Percentiles rank a stretch among this genome's conserved stretches.
Conservation (phyloP, 2,329 filamentous ascomycete species). For the Bipolaris victoriae region DNA sequence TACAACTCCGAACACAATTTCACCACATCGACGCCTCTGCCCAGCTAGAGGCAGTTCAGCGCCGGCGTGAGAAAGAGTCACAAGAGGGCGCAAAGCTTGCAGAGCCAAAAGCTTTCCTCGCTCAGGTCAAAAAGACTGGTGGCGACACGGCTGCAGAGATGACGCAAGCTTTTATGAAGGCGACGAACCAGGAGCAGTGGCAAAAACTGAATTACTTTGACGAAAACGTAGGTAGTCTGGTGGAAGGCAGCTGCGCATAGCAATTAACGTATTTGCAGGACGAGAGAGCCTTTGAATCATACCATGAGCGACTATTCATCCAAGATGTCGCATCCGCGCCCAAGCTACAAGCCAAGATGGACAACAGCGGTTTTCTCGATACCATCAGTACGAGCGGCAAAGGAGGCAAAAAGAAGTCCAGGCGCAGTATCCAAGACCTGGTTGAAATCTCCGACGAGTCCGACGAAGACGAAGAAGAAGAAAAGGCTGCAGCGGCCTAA, state of each 20-base stretch:
- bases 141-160: constrained; percentile 71
- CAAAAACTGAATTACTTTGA: constrained; percentile 78
- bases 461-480: constrained; percentile 31
- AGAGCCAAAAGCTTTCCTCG: constrained; percentile 78
- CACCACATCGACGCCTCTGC: constrained; percentile 87
- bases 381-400: constrained; percentile 62
- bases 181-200: constrained; percentile 85
- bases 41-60: constrained; percentile 68
- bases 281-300: constrained; percentile 75
- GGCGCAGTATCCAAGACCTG: constrained; percentile 30
- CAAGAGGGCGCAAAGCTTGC: constrained; percentile 51
- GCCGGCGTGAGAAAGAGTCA: constrained; percentile 54
- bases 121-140: constrained; percentile 80
- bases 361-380: constrained; percentile 66
- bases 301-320: constrained; percentile 73
- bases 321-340: constrained; percentile 51
- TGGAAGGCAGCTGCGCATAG: background rate
- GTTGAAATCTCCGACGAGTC: constrained; percentile 45
- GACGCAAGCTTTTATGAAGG: constrained; percentile 76
- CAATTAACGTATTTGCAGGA: constrained; percentile 47
- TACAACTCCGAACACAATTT: constrained; percentile 88
- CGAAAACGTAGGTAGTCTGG: constrained; percentile 65
- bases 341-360: constrained; percentile 61
- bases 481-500: constrained; percentile 12
- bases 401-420: constrained; percentile 49